Conservation (phyloP, 352 stramenopile genomes). For the Albugo candida region DNA sequence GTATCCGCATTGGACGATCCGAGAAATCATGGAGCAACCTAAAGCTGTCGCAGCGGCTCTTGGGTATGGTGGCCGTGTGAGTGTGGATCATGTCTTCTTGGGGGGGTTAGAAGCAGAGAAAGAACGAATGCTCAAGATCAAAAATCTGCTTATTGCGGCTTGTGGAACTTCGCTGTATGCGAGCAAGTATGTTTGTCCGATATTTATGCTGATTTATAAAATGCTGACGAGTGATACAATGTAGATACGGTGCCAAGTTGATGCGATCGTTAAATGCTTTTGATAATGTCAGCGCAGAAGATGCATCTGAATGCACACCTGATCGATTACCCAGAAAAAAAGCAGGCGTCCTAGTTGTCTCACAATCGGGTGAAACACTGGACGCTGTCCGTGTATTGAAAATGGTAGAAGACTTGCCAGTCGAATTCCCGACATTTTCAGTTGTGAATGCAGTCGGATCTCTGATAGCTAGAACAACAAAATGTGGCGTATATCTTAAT, state of each 20-base stretch:
- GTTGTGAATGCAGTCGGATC: constrained; percentile 96
- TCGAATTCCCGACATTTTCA: constrained; percentile 74
- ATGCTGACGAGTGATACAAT: background rate
- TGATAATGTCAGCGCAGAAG: constrained; percentile 80
- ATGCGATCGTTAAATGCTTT: constrained; percentile 94
- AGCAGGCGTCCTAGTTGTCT: constrained; percentile 88
- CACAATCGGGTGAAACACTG: constrained; percentile 95
- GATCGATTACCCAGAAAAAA: constrained; percentile 79
- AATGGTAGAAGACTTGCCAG: constrained; percentile 47
- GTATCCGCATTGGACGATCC: constrained; percentile 93
- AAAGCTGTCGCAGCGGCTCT: constrained; percentile 89
- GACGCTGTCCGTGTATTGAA: constrained; percentile 91
- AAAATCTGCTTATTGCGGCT: constrained; percentile 87
- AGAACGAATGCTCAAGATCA: constrained; percentile 79
- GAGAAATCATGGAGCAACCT: constrained; percentile 91
- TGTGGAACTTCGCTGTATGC: constrained; percentile 93
- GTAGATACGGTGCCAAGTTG: constrained; percentile 77
- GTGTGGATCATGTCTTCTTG: constrained; percentile 85
- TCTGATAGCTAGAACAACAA: constrained; percentile 87
- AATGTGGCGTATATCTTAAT: constrained; percentile 95
- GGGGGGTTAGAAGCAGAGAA: constrained; percentile 85
- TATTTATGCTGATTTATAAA: background rate
- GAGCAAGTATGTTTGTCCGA: constrained; percentile 53
- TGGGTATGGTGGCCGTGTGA: constrained; percentile 87
- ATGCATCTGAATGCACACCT: constrained; percentile 81